Base-by-base conservation (phyloP, 2,329 filamentous ascomycete genomes). In the Akanthomyces uredinophilus region DNA sequence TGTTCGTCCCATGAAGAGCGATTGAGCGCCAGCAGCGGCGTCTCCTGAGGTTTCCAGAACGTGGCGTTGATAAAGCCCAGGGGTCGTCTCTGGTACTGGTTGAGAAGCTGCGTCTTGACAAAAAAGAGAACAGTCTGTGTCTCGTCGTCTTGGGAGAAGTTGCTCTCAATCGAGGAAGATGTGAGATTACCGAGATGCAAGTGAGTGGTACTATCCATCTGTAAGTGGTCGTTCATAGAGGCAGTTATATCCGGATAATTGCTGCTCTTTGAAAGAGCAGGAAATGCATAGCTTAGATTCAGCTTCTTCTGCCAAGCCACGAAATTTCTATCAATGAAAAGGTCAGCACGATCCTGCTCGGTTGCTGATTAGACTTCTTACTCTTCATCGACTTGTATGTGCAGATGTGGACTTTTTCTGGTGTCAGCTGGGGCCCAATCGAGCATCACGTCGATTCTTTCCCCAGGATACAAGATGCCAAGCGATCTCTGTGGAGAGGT, bases 31-130 rank as follows among this genome's bases (percentile, higher is more conserved):
- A 69, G 54, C 2, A 69, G 55, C 4, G 67, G 66, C 5, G 59
- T 60, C 3, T 55, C 50, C 46, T 68, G 68, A 3, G 67, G 65
- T 29, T 64, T 52, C 68, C 68, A 70, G 0, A 56, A 62, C 0
- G 68, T 70, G 57, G 66, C 65, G 54, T 70, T 70, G 39, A 70
- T 59, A 24, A 66, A 68, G 3, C 68, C 68, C 20, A 69, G 20
- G 0, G 68, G 68, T 20, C 50, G 64, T 53, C 68, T 66, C 8
- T 64, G 62, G 18, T 64, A 60, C 3, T 65, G 58, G 1, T 68
- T 29, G 55, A 66, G n/a, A 29, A 64, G 64, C 39, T 68, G 64
- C 8, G 65, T 69, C n/a, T 68, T 68, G 32, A 68, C 32, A 24
- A 68, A 68, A 5, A 68, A 39, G 2, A 68, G 41, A 4, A 68